A percentile compares a stretch with the other conserved stretches of the same genome.
phyloP scores from a whole-genome alignment of 371 early-diverging fungal genomes.

The Circinella minor region DNA sequence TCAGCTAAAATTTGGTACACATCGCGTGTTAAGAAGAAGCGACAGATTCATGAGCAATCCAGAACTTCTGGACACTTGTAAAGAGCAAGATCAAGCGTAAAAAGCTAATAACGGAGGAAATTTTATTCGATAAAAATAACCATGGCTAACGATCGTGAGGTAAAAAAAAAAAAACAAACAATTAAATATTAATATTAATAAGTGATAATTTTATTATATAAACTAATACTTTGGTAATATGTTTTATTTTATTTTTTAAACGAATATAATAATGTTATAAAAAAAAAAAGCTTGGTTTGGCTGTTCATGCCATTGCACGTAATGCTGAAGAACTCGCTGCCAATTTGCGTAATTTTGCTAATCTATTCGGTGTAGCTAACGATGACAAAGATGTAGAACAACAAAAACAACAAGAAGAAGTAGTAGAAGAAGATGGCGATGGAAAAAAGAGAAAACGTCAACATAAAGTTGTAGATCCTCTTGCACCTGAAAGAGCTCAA shows the following conservation, averaged over 20 bases:
- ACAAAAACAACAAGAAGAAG: neutral
- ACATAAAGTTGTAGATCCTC: neutral
- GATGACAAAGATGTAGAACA: neutral
- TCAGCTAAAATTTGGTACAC: too few relatives aligned
- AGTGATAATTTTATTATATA: too few relatives aligned
- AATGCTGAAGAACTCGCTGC: neutral
- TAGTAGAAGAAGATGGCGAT: neutral
- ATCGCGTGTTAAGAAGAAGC: too few relatives aligned
- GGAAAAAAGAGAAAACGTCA: slow-evolving; percentile 3
- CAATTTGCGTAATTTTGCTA: neutral
- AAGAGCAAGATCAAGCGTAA: too few relatives aligned
- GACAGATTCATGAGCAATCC: too few relatives aligned
- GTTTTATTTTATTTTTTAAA: neutral
- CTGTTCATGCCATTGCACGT: neutral
- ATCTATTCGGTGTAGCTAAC: neutral
- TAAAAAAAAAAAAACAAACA: neutral
- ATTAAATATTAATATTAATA: too few relatives aligned
- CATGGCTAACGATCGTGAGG: slow-evolving; percentile 3
- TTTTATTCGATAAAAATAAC: neutral
- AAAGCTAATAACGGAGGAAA: too few relatives aligned
- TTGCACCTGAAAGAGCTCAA: neutral
- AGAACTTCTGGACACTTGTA: too few relatives aligned
- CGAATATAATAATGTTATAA: neutral
- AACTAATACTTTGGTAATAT: neutral
- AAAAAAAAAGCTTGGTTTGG: neutral